Percentiles rank a stretch among this genome's conserved stretches.
Conservation (phyloP, 805 yeast genomes). For the Candida berthetii region DNA sequence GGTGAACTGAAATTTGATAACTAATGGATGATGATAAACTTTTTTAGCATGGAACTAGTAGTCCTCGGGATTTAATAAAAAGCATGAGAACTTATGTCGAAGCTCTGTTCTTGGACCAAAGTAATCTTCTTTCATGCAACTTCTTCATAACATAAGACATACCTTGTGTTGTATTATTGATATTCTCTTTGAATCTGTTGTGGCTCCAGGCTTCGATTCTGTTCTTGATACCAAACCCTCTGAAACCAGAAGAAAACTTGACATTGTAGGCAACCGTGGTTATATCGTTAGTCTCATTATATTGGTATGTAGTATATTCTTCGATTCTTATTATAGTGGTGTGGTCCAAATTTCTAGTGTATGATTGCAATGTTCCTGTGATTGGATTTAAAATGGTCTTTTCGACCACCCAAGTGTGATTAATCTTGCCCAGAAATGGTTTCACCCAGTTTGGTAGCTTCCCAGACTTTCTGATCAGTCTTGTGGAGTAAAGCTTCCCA, state of each 20-base stretch:
- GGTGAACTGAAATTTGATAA: too few relatives aligned
- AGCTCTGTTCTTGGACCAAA: background rate
- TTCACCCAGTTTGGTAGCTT: slow-evolving; percentile 73
- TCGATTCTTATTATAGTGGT: slow-evolving; percentile 71
- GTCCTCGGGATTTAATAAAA: too few relatives aligned
- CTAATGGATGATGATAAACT: too few relatives aligned
- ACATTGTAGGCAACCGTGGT: slow-evolving; percentile 56
- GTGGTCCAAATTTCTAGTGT: slow-evolving; percentile 82
- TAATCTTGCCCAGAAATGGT: slow-evolving; percentile 64
- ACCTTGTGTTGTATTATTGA: slow-evolving; percentile 62
- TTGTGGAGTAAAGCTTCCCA: slow-evolving; percentile 66
- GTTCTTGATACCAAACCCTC: slow-evolving; percentile 53
- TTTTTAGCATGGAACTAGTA: too few relatives aligned
- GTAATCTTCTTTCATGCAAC: slow-evolving; percentile 29
- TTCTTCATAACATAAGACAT: slow-evolving; percentile 72
- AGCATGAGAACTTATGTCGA: too few relatives aligned
- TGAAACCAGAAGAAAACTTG: slow-evolving; percentile 65
- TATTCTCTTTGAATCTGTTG: slow-evolving; percentile 59
- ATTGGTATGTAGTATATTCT: slow-evolving; percentile 58
- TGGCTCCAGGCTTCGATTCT: slow-evolving; percentile 82
- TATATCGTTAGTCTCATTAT: slow-evolving; percentile 19
- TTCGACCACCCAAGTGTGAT: slow-evolving; percentile 80
- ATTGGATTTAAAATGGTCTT: slow-evolving; percentile 65
- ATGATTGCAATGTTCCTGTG: slow-evolving; percentile 49
- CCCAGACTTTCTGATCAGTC: slow-evolving; percentile 74